phyloP scores from a whole-genome alignment of 768 basidiomycete genomes.

The Rhodocollybia butyracea region DNA sequence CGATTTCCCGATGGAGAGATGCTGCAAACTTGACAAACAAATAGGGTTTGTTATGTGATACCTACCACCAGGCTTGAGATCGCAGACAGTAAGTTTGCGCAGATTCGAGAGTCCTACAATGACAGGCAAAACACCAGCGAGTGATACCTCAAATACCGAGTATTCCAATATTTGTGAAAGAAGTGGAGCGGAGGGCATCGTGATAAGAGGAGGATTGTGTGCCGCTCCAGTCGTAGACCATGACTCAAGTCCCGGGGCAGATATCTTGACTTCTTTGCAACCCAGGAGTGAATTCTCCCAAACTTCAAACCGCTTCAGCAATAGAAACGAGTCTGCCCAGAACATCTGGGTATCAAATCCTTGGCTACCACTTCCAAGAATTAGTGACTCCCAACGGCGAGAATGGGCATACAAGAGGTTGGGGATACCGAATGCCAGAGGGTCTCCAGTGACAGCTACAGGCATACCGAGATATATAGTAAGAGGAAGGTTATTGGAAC shows the following conservation, averaged over 20 bases:
- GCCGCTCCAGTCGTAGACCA: neutral
- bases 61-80: too few relatives aligned
- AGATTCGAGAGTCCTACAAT: too few relatives aligned
- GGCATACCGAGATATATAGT: neutral
- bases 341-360: neutral
- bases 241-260: neutral
- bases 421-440: neutral
- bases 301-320: neutral
- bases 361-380: neutral
- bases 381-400: neutral
- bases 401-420: neutral
- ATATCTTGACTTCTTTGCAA: neutral
- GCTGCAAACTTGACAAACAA: too few relatives aligned
- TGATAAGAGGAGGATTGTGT: too few relatives aligned
- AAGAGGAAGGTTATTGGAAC: neutral
- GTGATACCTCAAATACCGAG: too few relatives aligned
- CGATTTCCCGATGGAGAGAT: too few relatives aligned
- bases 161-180: too few relatives aligned
- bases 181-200: too few relatives aligned
- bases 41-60: too few relatives aligned
- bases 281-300: neutral
- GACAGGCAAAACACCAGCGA: too few relatives aligned
- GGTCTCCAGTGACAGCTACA: neutral
- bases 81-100: too few relatives aligned
- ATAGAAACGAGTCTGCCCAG: neutral